phyloP scores from a whole-genome alignment of 192 early-diverging fungal species.

The Phycomyces nitens region DNA sequence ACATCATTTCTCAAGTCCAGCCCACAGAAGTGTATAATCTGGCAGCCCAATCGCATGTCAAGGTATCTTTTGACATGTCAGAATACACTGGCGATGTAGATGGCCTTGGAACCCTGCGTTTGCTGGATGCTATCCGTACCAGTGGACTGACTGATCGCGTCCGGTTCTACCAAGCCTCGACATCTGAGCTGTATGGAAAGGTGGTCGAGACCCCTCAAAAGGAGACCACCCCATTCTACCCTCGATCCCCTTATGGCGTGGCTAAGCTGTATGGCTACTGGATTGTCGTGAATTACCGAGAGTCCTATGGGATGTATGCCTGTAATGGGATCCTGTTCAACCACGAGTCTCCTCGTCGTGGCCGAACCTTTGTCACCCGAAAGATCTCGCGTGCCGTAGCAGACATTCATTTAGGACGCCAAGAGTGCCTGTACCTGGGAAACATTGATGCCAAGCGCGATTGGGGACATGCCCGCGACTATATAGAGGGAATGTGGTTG shows the following conservation, averaged over 20 bases:
- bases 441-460: constrained; percentile 78
- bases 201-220: constrained; percentile 72
- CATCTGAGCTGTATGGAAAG: constrained; percentile 76
- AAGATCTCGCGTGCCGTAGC: constrained; percentile 80
- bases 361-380: constrained; percentile 74
- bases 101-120: constrained; percentile 71
- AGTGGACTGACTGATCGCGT: constrained; percentile 61
- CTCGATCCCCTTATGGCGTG: constrained; percentile 77
- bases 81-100: constrained; percentile 80
- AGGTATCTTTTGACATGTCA: constrained; percentile 69
- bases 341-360: constrained; percentile 73
- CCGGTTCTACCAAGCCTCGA: constrained; percentile 66
- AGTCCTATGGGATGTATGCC: constrained; percentile 74
- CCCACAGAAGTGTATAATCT: constrained; percentile 78
- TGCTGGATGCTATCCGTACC: constrained; percentile 76
- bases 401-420: constrained; percentile 61
- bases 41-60: constrained; percentile 74
- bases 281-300: constrained; percentile 79
- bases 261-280: constrained; percentile 81
- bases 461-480: constrained; percentile 80
- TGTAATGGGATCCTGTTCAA: constrained; percentile 80
- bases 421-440: constrained; percentile 69
- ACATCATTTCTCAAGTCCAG: constrained; percentile 69
- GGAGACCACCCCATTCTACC: constrained; percentile 80
- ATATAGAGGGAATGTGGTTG: constrained; percentile 77